Conservation (phyloP, 2,329 filamentous ascomycete species). For the Ophiocordyceps australis region DNA sequence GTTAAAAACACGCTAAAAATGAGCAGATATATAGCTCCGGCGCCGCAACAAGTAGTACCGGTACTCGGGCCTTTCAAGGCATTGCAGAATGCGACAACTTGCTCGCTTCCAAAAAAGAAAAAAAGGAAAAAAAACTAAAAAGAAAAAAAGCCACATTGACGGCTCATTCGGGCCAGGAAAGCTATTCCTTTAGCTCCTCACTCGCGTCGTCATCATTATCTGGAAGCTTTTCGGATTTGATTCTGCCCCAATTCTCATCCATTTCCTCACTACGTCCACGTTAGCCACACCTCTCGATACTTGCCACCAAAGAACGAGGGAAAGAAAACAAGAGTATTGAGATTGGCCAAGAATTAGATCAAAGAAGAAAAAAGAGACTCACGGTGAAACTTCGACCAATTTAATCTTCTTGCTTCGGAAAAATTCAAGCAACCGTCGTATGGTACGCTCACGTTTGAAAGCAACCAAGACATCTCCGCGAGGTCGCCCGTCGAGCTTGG, state of each 20-base stretch:
- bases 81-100: too few species aligned
- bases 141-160: not conserved
- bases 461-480: slow-evolving; percentile 28
- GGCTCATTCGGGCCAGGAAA: slow-evolving; percentile 4
- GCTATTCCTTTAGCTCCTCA: slow-evolving; percentile 8
- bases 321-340: too few species aligned
- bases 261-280: slow-evolving; percentile 13
- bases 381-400: slow-evolving; percentile 21
- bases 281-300: slow-evolving; percentile 4
- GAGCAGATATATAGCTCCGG: too few species aligned
- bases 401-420: slow-evolving; percentile 22
- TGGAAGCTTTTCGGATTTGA: slow-evolving; percentile 15
- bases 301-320: too few species aligned
- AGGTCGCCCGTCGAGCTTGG: slow-evolving; percentile 12
- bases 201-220: slow-evolving; percentile 9
- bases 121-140: too few species aligned
- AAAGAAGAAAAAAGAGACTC: slow-evolving; percentile 7
- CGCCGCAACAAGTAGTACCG: too few species aligned
- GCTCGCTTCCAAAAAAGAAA: too few species aligned
- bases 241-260: slow-evolving; percentile 14
- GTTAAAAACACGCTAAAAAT: too few species aligned
- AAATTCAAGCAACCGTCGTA: slow-evolving; percentile 31
- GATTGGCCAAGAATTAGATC: too few species aligned
- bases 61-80: too few species aligned
- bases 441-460: slow-evolving; percentile 33